Conservation (phyloP, 2,329 filamentous ascomycete species). For the Gremmenia infestans region DNA sequence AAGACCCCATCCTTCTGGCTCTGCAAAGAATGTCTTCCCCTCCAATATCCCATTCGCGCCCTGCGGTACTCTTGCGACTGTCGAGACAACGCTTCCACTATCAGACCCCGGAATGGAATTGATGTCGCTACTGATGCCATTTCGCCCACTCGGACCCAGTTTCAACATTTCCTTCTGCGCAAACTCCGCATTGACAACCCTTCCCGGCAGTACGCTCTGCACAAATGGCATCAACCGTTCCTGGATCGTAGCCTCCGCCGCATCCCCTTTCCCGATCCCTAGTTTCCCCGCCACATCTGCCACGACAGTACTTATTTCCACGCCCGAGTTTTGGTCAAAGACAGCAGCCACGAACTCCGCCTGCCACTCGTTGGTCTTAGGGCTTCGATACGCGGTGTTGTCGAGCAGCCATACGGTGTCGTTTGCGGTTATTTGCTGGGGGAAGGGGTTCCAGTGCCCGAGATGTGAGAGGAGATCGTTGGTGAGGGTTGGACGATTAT, state of each 20-base stretch:
- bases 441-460: slow-evolving; percentile 50
- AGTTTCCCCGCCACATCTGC: slow-evolving; percentile 65
- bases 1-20: slow-evolving; percentile 74
- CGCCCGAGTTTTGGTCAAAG: slow-evolving; percentile 68
- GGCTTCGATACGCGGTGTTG: slow-evolving; percentile 71
- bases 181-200: slow-evolving; percentile 61
- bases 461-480: slow-evolving; percentile 45
- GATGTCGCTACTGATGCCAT: slow-evolving; percentile 66
- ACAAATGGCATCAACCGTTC: slow-evolving; percentile 72
- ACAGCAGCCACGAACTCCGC: slow-evolving; percentile 80
- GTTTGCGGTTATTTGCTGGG: slow-evolving; percentile 49
- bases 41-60: slow-evolving; percentile 51
- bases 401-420: slow-evolving; percentile 87
- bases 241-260: slow-evolving; percentile 56
- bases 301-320: slow-evolving; percentile 62
- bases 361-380: slow-evolving; percentile 55
- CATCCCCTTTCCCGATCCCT: slow-evolving; percentile 54
- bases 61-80: slow-evolving; percentile 43
- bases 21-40: slow-evolving; percentile 70
- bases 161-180: slow-evolving; percentile 40
- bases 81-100: slow-evolving; percentile 44
- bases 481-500: slow-evolving; percentile 18
- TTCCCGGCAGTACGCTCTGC: slow-evolving; percentile 67
- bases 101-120: slow-evolving; percentile 45
- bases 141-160: slow-evolving; percentile 64